A percentile compares a stretch with the other conserved stretches of the same genome.
phyloP scores from a whole-genome alignment of 2,329 filamentous ascomycete genomes.

The Colletotrichum liriopes region DNA sequence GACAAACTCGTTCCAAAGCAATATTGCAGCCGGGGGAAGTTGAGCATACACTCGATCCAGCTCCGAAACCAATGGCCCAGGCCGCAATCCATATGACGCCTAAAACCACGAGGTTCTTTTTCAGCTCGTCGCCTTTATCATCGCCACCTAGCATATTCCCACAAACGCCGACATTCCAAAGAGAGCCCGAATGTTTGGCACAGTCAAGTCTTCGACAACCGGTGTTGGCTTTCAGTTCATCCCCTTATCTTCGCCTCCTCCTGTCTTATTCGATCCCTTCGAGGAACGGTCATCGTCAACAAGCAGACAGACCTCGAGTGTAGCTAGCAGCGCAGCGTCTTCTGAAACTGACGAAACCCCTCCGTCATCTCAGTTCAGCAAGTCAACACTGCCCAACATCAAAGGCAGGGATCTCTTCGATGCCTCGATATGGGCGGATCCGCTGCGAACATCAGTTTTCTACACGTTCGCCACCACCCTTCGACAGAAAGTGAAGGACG shows the following conservation, averaged over 20 bases:
- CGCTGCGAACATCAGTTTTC: constrained; percentile 78
- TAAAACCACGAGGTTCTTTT: constrained; percentile 13
- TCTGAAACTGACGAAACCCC: constrained; percentile 64
- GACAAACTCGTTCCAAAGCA: not conserved
- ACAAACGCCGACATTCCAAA: constrained; percentile 11
- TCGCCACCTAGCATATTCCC: constrained; percentile 48
- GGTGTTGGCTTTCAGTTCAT: constrained; percentile 57
- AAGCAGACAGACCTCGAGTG: constrained; percentile 52
- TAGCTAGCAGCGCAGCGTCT: constrained; percentile 56
- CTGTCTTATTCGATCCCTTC: constrained; percentile 67
- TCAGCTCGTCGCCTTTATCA: constrained; percentile 55
- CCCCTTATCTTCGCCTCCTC: constrained; percentile 73
- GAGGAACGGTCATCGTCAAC: constrained; percentile 54
- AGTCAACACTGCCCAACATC: constrained; percentile 69
- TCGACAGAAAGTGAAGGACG: constrained; percentile 74
- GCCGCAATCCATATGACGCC: constrained; percentile 13
- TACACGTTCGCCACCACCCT: constrained; percentile 81
- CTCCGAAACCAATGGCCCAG: not conserved
- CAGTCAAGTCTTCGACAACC: constrained; percentile 10
- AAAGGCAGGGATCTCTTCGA: constrained; percentile 82
- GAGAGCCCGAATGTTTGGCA: not conserved
- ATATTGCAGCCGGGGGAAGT: not conserved
- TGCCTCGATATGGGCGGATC: constrained; percentile 78
- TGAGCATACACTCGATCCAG: not conserved
- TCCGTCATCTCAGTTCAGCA: constrained; percentile 55